Evolutionary conservation across 108 stramenopile genomes (phyloP).

Genomic region (Cyclostephanos invisitatus): DNA sequence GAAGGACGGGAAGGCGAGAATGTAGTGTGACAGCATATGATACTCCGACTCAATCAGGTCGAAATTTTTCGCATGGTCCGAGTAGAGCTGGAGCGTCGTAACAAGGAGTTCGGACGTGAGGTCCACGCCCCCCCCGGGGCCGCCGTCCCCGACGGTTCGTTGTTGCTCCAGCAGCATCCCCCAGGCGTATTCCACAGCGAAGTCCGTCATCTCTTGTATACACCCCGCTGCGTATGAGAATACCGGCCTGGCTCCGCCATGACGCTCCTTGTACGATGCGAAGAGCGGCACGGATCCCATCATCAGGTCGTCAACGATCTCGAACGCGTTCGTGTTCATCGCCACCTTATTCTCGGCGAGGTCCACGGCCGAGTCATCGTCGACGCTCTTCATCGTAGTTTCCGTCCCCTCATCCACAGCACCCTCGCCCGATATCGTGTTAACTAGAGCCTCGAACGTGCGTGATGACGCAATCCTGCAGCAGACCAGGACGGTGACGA

Average conservation of each 20-base stretch:
- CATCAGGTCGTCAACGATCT: conserved; percentile 81
- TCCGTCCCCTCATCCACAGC: conserved; percentile 31
- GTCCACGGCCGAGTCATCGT: conserved; percentile 14
- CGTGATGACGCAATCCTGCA: conserved; percentile 46
- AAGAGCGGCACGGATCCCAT: conserved; percentile 68
- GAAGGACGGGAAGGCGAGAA: conserved; percentile 86
- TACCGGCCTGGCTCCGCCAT: conserved; percentile 55
- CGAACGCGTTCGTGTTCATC: conserved; percentile 70
- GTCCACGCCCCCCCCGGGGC: conserved; percentile 35
- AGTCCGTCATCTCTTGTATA: conserved; percentile 50
- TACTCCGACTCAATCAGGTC: conserved; percentile 80
- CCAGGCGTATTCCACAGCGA: conserved; percentile 55
- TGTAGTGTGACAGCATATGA: conserved; percentile 77
- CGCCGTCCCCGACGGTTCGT: conserved; percentile 9
- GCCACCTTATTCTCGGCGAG: conserved; percentile 55
- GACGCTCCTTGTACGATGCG: conserved; percentile 51
- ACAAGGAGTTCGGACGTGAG: conserved; percentile 72
- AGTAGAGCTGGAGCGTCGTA: conserved; percentile 86
- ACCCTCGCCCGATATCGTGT: not conserved
- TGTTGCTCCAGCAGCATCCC: conserved; percentile 24
- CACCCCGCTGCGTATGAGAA: conserved; percentile 10
- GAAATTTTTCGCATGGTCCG: conserved; percentile 90
- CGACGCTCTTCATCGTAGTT: not conserved
- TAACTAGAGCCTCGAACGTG: not conserved
- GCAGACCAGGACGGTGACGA: conserved; percentile 67